Conservation (phyloP, 805 yeast genomes). For the Ogataea nitratoaversa region DNA sequence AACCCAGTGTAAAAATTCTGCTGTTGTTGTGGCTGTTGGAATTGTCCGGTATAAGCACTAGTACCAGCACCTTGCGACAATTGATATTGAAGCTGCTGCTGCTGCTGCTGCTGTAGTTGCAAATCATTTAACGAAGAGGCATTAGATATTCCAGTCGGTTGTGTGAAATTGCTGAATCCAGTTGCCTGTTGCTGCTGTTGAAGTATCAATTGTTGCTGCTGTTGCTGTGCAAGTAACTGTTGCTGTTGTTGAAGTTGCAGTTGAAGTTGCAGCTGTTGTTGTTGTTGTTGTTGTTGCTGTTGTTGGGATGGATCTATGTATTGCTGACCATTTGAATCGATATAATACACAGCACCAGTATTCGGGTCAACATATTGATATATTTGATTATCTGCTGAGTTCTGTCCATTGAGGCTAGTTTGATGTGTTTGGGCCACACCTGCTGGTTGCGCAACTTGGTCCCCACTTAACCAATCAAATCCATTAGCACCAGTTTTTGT, state of each 20-base stretch:
- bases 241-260: constrained; percentile 18
- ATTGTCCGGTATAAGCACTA: constrained; percentile 1
- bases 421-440: constrained; percentile 14
- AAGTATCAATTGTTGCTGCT: constrained; percentile 20
- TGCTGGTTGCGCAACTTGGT: constrained; percentile 1
- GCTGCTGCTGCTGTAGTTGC: constrained; percentile 12
- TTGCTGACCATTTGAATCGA: constrained; percentile 67
- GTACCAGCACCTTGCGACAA: constrained; percentile 5
- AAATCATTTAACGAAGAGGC: constrained; percentile 6
- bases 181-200: constrained; percentile 19
- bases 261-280: constrained; percentile 23
- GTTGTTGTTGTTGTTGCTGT: constrained; percentile 26
- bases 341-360: constrained; percentile 62
- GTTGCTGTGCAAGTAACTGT: constrained; percentile 19
- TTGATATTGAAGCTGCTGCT: constrained; percentile 14
- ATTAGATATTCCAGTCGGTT: constrained; percentile 2
- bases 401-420: too few relatives aligned
- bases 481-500: constrained; percentile 31
- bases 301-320: constrained; percentile 47
- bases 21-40: constrained; percentile 6
- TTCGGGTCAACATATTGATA: constrained; percentile 70
- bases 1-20: constrained; percentile 21
- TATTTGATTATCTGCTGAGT: constrained; percentile 38
- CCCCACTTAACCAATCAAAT: constrained; percentile 34
- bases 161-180: constrained; percentile 7